Conservation (phyloP, 1,284 basidiomycete species). For the Rhodofomes roseus region DNA sequence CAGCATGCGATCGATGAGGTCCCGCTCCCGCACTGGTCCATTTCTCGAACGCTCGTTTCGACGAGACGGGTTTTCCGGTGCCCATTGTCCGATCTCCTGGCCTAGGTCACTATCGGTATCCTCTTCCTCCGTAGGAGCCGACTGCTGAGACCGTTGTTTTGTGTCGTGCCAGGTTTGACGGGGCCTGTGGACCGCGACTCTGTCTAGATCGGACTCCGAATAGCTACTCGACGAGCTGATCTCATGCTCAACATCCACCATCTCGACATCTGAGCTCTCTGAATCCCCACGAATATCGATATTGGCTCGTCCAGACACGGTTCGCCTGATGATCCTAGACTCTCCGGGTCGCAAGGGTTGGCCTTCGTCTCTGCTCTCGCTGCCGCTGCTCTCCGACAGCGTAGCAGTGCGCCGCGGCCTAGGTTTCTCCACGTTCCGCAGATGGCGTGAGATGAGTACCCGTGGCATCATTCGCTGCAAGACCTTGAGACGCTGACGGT, state of each 20-base stretch:
- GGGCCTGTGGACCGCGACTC: background rate
- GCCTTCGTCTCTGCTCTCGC: background rate
- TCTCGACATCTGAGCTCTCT: conserved; percentile 24
- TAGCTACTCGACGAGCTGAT: background rate
- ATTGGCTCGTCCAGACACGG: conserved; percentile 2
- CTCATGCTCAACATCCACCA: background rate
- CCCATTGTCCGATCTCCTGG: conserved; percentile 6
- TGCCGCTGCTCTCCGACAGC: background rate
- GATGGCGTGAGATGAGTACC: conserved; percentile 10
- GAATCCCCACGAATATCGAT: conserved; percentile 24
- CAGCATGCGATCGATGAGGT: conserved; percentile 26
- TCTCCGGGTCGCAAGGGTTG: conserved; percentile 23
- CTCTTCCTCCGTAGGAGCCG: background rate
- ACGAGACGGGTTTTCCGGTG: background rate
- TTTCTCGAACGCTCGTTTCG: background rate
- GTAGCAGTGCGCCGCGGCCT: background rate
- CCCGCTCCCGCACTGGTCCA: conserved; percentile 18
- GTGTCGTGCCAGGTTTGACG: background rate
- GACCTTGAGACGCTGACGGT: conserved; percentile 10
- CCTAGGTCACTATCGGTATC: conserved; percentile 2
- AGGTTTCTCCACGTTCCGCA: conserved; percentile 2
- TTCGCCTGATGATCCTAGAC: conserved; percentile 16
- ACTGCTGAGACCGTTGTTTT: background rate
- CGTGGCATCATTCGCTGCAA: conserved; percentile 19
- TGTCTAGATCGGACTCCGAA: conserved; percentile 8